phyloP scores from a whole-genome alignment of 2,329 filamentous ascomycete genomes.

The Bipolaris cookei region DNA sequence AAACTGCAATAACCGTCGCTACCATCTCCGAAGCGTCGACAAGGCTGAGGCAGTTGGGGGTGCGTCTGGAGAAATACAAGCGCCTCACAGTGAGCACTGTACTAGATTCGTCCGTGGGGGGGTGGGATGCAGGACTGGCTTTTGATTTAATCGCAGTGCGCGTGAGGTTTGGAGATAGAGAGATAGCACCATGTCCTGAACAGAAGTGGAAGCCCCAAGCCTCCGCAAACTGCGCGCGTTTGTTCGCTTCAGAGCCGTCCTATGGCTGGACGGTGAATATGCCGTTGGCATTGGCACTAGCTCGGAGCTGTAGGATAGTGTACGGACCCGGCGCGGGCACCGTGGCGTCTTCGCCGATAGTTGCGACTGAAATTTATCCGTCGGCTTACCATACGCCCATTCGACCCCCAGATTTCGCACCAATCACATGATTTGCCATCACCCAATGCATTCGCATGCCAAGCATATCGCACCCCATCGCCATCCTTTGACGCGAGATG shows the following conservation, averaged over 20 bases:
- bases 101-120: slow-evolving; percentile 26
- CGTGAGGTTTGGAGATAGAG: slow-evolving; percentile 41
- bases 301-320: slow-evolving; percentile 33
- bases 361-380: slow-evolving; percentile 41
- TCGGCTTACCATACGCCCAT: slow-evolving; percentile 27
- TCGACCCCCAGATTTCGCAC: slow-evolving; percentile 35
- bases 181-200: slow-evolving; percentile 42
- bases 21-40: slow-evolving; percentile 46
- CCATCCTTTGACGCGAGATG: slow-evolving; percentile 19
- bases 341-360: slow-evolving; percentile 29
- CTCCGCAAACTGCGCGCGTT: slow-evolving; percentile 44
- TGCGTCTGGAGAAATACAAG: slow-evolving; percentile 34
- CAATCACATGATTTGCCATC: slow-evolving; percentile 30
- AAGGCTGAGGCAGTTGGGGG: slow-evolving; percentile 31
- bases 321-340: slow-evolving; percentile 32
- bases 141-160: slow-evolving; percentile 41
- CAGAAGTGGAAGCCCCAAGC: slow-evolving; percentile 37
- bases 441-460: slow-evolving; percentile 23
- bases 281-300: slow-evolving; percentile 41
- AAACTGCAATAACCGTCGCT: slow-evolving; percentile 38
- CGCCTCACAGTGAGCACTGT: slow-evolving; percentile 31
- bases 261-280: slow-evolving; percentile 51
- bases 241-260: slow-evolving; percentile 38
- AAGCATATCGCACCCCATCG: slow-evolving; percentile 20
- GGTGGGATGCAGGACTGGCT: slow-evolving; percentile 38